Conservation (phyloP, 768 basidiomycete species). For the Podaxis sp. region DNA sequence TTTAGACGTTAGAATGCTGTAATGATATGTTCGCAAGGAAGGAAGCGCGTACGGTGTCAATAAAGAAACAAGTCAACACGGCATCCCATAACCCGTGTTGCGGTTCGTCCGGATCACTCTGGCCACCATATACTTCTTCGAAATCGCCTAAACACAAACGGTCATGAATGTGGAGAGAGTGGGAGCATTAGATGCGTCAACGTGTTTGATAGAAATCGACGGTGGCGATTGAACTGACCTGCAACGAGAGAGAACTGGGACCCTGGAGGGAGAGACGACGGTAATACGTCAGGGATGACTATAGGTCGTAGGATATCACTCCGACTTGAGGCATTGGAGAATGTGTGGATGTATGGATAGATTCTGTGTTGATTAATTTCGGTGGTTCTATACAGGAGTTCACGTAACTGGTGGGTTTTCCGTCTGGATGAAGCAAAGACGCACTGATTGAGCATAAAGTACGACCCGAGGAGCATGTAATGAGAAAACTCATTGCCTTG, state of each 20-base stretch:
- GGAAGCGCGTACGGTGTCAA: constrained; percentile 73
- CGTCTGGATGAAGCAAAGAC: constrained; percentile 18
- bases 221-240: constrained; percentile 41
- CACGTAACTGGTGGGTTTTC: background rate
- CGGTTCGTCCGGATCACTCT: constrained; percentile 54
- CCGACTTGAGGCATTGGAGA: constrained; percentile 73
- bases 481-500: constrained; percentile 97
- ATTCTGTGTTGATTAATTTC: constrained; percentile 68
- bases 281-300: constrained; percentile 81
- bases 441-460: constrained; percentile 85
- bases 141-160: constrained; percentile 69
- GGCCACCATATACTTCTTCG: constrained; percentile 83
- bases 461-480: constrained; percentile 90
- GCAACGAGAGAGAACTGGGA: constrained; percentile 85
- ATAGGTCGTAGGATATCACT: constrained; percentile 65
- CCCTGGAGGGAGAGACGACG: constrained; percentile 63
- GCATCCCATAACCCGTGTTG: constrained; percentile 85
- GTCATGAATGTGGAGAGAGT: constrained; percentile 4
- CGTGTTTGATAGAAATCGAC: background rate
- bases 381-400: constrained; percentile 51
- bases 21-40: background rate
- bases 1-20: background rate
- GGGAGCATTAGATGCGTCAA: background rate
- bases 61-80: constrained; percentile 94
- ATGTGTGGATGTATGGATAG: constrained; percentile 90